A percentile compares a stretch with the other conserved stretches of the same genome.
Evolutionary conservation across 2,329 filamentous ascomycete genomes (phyloP).

Genomic region (Paecilomyces formosus): DNA sequence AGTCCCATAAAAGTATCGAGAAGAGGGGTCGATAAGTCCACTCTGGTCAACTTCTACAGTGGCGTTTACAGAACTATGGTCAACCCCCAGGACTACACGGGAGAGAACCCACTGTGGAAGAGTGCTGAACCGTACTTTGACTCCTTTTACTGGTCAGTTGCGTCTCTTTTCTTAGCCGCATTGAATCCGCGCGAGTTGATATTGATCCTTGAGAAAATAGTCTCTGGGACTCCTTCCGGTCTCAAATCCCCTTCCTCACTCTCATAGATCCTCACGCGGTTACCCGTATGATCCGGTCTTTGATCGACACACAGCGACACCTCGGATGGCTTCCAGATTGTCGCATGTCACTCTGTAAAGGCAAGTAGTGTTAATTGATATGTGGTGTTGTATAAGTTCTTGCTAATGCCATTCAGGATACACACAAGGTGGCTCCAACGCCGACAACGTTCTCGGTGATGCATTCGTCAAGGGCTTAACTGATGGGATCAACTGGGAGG

Average conservation of each 20-base stretch:
- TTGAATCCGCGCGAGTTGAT: constrained; percentile 15
- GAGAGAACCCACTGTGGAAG: constrained; percentile 60
- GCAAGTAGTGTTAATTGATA: constrained; percentile 41
- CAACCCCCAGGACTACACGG: constrained; percentile 62
- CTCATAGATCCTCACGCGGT: constrained; percentile 19
- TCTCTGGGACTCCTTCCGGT: constrained; percentile 59
- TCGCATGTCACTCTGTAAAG: constrained; percentile 24
- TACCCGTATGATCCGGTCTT: constrained; percentile 19
- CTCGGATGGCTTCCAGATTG: constrained; percentile 24
- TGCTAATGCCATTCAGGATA: constrained; percentile 36
- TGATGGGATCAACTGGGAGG: constrained; percentile 56
- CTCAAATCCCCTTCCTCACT: constrained; percentile 27
- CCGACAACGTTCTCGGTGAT: constrained; percentile 60
- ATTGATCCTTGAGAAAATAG: constrained; percentile 1
- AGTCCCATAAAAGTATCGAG: constrained; percentile 28
- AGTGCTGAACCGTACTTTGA: constrained; percentile 61
- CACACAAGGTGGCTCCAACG: constrained; percentile 63
- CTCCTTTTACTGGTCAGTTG: constrained; percentile 50
- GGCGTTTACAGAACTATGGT: constrained; percentile 63
- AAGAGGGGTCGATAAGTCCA: constrained; percentile 18
- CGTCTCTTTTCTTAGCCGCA: not conserved
- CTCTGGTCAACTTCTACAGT: constrained; percentile 53
- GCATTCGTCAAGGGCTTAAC: constrained; percentile 57
- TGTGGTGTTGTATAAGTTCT: constrained; percentile 41
- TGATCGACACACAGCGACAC: constrained; percentile 22